A percentile compares a stretch with the other conserved stretches of the same genome.
Conservation (phyloP, 2,329 filamentous ascomycete genomes). For the Arthrocladium fulminans region DNA sequence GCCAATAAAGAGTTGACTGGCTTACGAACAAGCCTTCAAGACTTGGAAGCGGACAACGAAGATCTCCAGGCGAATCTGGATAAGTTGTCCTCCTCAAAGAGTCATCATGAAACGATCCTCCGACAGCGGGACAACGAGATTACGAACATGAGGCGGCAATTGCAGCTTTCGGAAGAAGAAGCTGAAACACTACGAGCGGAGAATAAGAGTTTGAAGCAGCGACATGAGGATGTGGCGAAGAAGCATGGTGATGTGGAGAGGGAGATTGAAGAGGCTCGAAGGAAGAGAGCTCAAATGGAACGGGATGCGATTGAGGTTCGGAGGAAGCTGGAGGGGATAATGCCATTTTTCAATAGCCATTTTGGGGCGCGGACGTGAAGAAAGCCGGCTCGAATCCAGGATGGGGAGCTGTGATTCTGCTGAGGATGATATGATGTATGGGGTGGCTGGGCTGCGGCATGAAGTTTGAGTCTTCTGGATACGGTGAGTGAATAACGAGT, state of each 20-base stretch:
- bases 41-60: conserved; percentile 69
- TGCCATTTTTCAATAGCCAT: conserved; percentile 44
- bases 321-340: conserved; percentile 72
- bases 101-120: conserved; percentile 89
- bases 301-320: conserved; percentile 85
- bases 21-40: conserved; percentile 63
- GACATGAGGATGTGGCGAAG: conserved; percentile 69
- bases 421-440: too few relatives aligned
- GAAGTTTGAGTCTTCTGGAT: too few relatives aligned
- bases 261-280: conserved; percentile 76
- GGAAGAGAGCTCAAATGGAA: conserved; percentile 73
- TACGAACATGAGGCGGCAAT: conserved; percentile 71
- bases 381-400: too few relatives aligned
- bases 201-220: conserved; percentile 53
- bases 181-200: conserved; percentile 71
- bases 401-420: too few relatives aligned
- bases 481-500: too few relatives aligned
- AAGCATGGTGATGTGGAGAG: conserved; percentile 78
- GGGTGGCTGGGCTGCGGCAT: too few relatives aligned
- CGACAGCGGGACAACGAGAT: conserved; percentile 91
- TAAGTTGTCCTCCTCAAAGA: conserved; percentile 81
- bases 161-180: conserved; percentile 74
- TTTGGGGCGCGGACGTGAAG: conserved; percentile 9
- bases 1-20: conserved; percentile 72
- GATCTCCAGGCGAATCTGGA: conserved; percentile 76